phyloP scores from a whole-genome alignment of 2,329 filamentous ascomycete genomes.

The Nemania sp. region DNA sequence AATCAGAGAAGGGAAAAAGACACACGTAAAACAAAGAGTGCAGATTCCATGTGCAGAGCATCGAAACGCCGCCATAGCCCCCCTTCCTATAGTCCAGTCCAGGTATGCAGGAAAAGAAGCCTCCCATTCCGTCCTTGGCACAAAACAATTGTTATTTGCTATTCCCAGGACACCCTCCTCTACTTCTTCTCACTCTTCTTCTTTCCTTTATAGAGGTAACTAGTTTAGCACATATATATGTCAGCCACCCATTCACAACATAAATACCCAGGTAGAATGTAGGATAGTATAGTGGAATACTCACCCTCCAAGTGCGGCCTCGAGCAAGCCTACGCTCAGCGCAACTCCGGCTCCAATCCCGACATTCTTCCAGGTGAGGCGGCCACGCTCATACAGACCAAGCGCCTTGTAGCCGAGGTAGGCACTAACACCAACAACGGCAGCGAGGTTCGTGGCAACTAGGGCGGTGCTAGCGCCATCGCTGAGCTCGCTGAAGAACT shows the following conservation, averaged over 20 bases:
- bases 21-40: constrained; percentile 40
- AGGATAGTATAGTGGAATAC: too few relatives aligned
- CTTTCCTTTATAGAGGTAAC: constrained; percentile 52
- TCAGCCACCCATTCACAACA: constrained; percentile 24
- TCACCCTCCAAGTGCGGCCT: constrained; percentile 63
- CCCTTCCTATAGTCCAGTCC: constrained; percentile 1
- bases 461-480: constrained; percentile 60
- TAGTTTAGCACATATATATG: constrained; percentile 23
- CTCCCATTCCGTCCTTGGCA: not conserved
- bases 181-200: constrained; percentile 49
- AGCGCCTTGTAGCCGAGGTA: constrained; percentile 68
- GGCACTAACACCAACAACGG: constrained; percentile 64
- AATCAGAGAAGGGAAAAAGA: constrained; percentile 15
- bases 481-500: constrained; percentile 61
- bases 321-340: constrained; percentile 61
- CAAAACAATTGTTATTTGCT: too few relatives aligned
- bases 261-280: too few relatives aligned
- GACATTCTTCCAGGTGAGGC: constrained; percentile 62
- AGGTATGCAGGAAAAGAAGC: not conserved
- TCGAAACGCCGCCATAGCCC: constrained; percentile 23
- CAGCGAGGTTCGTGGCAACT: constrained; percentile 61
- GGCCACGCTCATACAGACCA: constrained; percentile 66
- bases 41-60: constrained; percentile 36
- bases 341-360: constrained; percentile 65
- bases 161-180: not conserved